Conservation (phyloP, 176 grass and related monocot species). For the Pontederia crassipes region DNA sequence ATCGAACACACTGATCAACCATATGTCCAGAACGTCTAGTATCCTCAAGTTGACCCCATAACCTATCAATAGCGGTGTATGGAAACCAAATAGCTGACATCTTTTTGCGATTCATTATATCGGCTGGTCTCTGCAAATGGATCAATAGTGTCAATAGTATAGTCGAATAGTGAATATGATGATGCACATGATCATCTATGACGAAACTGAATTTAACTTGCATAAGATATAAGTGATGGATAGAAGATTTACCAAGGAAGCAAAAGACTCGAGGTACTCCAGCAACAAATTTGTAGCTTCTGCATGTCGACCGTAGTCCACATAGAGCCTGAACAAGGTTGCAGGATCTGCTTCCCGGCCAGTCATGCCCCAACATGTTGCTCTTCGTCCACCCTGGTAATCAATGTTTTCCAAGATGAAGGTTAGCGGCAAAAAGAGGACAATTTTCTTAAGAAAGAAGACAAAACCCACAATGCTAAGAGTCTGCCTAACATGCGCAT, state of each 20-base stretch:
- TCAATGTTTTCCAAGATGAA: constrained; percentile 5
- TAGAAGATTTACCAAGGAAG: constrained; percentile 45
- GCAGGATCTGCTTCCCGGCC: constrained; percentile 75
- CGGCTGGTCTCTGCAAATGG: constrained; percentile 49
- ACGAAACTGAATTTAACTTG: background rate
- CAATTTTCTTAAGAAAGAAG: no score
- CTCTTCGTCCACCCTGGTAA: constrained; percentile 40
- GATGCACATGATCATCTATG: background rate
- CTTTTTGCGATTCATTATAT: constrained; percentile 70
- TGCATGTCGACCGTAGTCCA: constrained; percentile 61
- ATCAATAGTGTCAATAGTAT: background rate
- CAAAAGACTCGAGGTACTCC: constrained; percentile 68
- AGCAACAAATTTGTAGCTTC: constrained; percentile 81
- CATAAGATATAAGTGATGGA: background rate
- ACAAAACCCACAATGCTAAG: no score
- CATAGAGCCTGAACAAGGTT: constrained; percentile 80
- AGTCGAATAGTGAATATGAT: background rate
- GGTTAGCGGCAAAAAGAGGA: background rate
- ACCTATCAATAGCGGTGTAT: constrained; percentile 46
- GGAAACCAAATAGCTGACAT: constrained; percentile 82
- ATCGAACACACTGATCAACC: constrained; percentile 62
- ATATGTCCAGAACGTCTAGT: constrained; percentile 48
- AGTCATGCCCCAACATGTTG: constrained; percentile 73
- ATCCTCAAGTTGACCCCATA: constrained; percentile 79
- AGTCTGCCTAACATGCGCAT: no score